Conservation (phyloP, 441 rosid genomes). For the Omphalea diandra region DNA sequence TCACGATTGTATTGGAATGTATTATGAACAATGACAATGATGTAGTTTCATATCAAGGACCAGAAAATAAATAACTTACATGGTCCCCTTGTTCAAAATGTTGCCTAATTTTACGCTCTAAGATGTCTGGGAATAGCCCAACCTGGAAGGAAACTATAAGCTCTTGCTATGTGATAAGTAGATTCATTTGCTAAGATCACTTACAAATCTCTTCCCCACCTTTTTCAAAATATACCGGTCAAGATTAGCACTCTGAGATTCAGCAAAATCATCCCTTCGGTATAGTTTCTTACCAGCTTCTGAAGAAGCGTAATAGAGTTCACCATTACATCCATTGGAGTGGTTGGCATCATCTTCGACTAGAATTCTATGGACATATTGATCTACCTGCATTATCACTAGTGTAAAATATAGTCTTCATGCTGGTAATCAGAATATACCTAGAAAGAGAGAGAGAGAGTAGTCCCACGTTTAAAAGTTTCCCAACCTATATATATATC, state of each 20-base stretch:
- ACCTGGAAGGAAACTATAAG: slow-evolving; percentile 56
- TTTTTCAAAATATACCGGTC: slow-evolving; percentile 68
- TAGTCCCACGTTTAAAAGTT: too few species aligned
- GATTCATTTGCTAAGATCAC: slow-evolving; percentile 12
- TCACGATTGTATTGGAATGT: slow-evolving; percentile 10
- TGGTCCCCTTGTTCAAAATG: slow-evolving; percentile 76
- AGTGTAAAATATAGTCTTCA: slow-evolving; percentile 3
- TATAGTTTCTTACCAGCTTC: slow-evolving; percentile 58
- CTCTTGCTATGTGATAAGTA: too few species aligned
- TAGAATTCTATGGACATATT: slow-evolving; percentile 71
- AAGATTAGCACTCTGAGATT: slow-evolving; percentile 46
- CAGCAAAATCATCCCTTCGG: slow-evolving; percentile 56
- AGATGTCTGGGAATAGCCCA: slow-evolving; percentile 81
- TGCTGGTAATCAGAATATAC: neutral
- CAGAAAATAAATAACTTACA: too few species aligned
- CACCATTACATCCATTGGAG: slow-evolving; percentile 31
- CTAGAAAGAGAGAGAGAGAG: too few species aligned
- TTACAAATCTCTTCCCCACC: too few species aligned
- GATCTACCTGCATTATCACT: slow-evolving; percentile 57
- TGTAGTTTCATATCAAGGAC: too few species aligned
- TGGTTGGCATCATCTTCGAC: slow-evolving; percentile 63
- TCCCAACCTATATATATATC: too few species aligned
- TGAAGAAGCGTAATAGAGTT: slow-evolving; percentile 46
- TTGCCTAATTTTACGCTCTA: slow-evolving; percentile 67
- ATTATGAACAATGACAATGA: slow-evolving; percentile 20